Base-by-base conservation (phyloP, 805 yeast genomes). In the Metschnikowia corniflorae region DNA sequence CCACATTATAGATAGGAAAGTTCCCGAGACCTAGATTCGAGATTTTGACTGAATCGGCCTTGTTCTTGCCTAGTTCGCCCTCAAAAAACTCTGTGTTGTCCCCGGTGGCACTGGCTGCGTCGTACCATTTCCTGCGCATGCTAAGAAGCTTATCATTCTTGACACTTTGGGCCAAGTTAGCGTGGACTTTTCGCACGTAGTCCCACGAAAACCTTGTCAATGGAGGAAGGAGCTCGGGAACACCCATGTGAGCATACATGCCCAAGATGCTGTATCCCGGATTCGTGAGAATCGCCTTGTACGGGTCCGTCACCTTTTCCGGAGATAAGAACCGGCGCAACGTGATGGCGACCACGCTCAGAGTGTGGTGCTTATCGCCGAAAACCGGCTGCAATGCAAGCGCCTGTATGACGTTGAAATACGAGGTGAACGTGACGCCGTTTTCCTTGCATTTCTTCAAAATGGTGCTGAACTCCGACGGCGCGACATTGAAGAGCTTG, bases 11-110 rank as follows among this genome's bases (percentile, higher is more conserved):
- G 1, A 34, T 40, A 2, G 64, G 60, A n/a, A 50, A 31, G 5
- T 50, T 52, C 7, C 55, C 47, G 6, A 53, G 40, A 1, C 72
- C 72, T 40, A 66, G 49, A 38, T 66, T 66, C 14, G 71, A 65
- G 29, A 62, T 33, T 37, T 66, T 66, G 15, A 54, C 35, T 0
- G 64, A 41, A 33, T 66, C 72, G 1, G 49, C 54, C 38, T 58
- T 58, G 5, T 53, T 50, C 7, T 50, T 44, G 2, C 55, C 60
- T 22, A 64, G 33, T 2, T 28, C 40, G 1, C 32, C 19, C 3
- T 47, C 46, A 35, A 66, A 66, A 23, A 57, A 53, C 2, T 35
- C 42, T 1, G 10, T n/a, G 29, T 58, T 55, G 19, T 53, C 48
- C 5, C 36, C 42, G 24, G 43, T 13, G 2, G 26, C 26, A 16